Evolutionary conservation across 2,329 filamentous ascomycete genomes (phyloP).

Genomic region (Arthrobotrys entomopaga): DNA sequence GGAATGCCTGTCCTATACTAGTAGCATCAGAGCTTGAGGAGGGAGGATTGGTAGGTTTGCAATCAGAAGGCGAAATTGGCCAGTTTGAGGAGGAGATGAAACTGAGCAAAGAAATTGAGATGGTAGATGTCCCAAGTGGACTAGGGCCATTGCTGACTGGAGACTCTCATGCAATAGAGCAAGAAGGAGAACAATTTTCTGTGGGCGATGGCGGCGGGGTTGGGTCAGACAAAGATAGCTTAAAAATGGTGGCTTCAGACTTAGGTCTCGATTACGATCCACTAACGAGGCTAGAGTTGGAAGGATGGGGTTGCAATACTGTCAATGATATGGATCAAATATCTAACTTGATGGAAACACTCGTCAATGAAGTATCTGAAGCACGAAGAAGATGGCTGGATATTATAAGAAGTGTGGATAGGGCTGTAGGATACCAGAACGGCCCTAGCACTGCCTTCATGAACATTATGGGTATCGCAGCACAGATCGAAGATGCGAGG

Average conservation of each 20-base stretch:
- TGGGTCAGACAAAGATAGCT: too few relatives aligned
- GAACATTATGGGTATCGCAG: background rate
- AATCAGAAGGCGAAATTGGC: background rate
- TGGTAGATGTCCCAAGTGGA: background rate
- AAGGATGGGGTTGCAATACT: background rate
- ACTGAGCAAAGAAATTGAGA: too few relatives aligned
- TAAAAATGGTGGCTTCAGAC: background rate
- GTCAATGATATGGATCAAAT: slow-evolving; percentile 11
- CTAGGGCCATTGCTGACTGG: too few relatives aligned
- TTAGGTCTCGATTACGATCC: background rate
- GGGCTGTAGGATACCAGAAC: background rate
- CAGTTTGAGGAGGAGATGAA: background rate
- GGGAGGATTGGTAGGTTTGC: background rate
- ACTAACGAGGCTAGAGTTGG: background rate
- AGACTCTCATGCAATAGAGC: too few relatives aligned
- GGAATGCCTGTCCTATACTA: background rate
- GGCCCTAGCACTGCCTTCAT: background rate
- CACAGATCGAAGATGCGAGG: background rate
- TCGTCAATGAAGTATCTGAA: background rate
- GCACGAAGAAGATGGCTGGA: background rate
- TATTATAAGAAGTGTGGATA: background rate
- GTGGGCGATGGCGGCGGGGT: background rate
- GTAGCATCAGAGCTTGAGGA: background rate
- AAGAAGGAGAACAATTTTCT: background rate
- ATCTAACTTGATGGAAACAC: background rate